Conservation (phyloP, 176 grass and related monocot species). For the Dendrocalamus sinicus region DNA sequence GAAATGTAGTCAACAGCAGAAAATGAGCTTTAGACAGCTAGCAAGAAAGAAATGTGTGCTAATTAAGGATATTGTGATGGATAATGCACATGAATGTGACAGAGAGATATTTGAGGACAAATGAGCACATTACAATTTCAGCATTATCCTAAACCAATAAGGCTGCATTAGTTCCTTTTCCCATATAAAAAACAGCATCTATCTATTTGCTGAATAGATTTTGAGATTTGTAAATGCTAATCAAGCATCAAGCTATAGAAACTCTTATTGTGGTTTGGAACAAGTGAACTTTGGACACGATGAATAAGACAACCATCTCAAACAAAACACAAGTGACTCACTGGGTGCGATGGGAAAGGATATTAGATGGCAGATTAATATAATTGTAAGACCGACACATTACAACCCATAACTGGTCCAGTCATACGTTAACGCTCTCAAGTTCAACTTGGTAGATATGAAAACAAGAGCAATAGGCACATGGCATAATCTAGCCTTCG, state of each 20-base stretch:
- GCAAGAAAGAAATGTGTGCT: conserved; percentile 3
- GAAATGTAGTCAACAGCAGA: conserved; percentile 41
- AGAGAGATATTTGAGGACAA: conserved; percentile 8
- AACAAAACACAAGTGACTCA: background rate
- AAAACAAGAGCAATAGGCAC: conserved; percentile 3
- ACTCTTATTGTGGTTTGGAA: conserved; percentile 3
- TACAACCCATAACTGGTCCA: conserved; percentile 5
- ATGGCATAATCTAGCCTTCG: background rate
- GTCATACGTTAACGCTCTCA: background rate
- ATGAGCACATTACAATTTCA: conserved; percentile 2
- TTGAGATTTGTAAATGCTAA: background rate
- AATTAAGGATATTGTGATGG: background rate
- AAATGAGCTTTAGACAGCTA: conserved; percentile 22
- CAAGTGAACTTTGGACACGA: background rate
- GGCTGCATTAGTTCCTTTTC: background rate
- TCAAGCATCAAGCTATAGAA: background rate
- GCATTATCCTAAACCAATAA: background rate
- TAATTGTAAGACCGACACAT: background rate
- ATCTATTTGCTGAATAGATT: conserved; percentile 4
- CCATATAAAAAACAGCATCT: background rate
- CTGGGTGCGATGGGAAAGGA: background rate
- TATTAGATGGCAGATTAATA: background rate
- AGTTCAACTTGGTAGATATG: background rate
- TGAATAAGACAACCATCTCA: background rate
- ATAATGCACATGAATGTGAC: conserved; percentile 3